phyloP scores from a whole-genome alignment of 148 eudicot genomes.

The Chenopodium quinoa region DNA sequence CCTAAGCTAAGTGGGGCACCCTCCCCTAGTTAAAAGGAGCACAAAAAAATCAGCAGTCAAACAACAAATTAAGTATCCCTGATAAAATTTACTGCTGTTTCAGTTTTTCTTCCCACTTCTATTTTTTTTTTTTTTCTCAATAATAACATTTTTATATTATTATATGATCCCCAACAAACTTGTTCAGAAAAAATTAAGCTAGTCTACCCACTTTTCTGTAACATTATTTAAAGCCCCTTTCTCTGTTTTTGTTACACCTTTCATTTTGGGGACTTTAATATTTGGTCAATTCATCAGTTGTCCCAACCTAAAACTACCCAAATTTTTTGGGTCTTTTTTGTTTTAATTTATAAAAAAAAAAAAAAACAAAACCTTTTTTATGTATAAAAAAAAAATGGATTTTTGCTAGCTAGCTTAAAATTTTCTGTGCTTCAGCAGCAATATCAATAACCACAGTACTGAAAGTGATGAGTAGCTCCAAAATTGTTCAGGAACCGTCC shows the following conservation, averaged over 20 bases:
- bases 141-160: background rate
- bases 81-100: background rate
- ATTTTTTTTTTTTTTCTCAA: background rate
- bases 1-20: background rate
- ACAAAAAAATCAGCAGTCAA: conserved; percentile 13
- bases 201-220: conserved; percentile 32
- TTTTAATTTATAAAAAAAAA: background rate
- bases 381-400: background rate
- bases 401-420: background rate
- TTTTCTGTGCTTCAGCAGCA: background rate
- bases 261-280: conserved; percentile 20
- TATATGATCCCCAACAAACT: conserved; percentile 32
- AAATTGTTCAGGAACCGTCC: conserved; percentile 42
- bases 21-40: background rate
- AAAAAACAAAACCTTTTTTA: background rate
- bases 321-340: background rate
- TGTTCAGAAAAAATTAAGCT: conserved; percentile 24
- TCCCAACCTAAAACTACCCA: conserved; percentile 22
- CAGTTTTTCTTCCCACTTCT: conserved; percentile 3
- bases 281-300: conserved; percentile 22
- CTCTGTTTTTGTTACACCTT: background rate
- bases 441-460: conserved; percentile 45
- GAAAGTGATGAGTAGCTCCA: conserved; percentile 50
- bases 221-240: conserved; percentile 26
- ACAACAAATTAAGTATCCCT: background rate